Evolutionary conservation across 169 alveolate genomes (phyloP), one percentile per base, ranked within the genome.

Genomic region (Eimeria praecox): DNA sequence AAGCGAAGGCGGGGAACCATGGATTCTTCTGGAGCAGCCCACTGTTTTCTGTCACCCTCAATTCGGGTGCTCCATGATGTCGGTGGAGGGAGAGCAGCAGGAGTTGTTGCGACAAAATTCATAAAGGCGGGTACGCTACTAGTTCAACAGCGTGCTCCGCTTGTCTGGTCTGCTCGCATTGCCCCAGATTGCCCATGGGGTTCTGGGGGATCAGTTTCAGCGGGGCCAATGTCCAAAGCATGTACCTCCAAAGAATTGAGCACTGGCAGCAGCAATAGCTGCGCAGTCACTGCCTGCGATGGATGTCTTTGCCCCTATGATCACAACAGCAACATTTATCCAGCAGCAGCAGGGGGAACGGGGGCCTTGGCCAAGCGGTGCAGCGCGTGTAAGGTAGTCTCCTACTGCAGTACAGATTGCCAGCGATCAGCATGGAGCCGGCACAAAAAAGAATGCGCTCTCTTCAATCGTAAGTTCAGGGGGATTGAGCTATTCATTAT

Each of bases 381-480:
- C 52, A 54, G 91, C 91, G 91, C 91, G 16, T 83, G 91, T 54
- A 83, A 83, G 73, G 91, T 56, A 24, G 91, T 83, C 91, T 27
- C 56, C 33, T 83, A 83, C 91, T 83, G 91, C 91, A 83, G 91
- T 54, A 46, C 73, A 22, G 91, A 83, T 20, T 83, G 91, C 91
- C 91, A 83, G 52, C 12, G 75, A 38, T 49, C 75, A 35, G 91
- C 91, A 18, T 83, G 91, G 91, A 38, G 27, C 75, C 91, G 69
- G 9, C 91, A 83, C 66, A 83, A 54, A 33, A 35, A 20, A 38
- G 91, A 83, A 27, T 83, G 91, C 75, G 52, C 75, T 24, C 59
- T 83, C 33, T 83, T 83, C 75, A 83, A 56, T 38, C 91, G 91
- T 83, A 56, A 83, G 91, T 35, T n/a, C 62, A 3, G 24, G 89